Evolutionary conservation across 441 rosid genomes (phyloP), one percentile per base, ranked within the genome.

Genomic region (Raphanus hybrid): DNA sequence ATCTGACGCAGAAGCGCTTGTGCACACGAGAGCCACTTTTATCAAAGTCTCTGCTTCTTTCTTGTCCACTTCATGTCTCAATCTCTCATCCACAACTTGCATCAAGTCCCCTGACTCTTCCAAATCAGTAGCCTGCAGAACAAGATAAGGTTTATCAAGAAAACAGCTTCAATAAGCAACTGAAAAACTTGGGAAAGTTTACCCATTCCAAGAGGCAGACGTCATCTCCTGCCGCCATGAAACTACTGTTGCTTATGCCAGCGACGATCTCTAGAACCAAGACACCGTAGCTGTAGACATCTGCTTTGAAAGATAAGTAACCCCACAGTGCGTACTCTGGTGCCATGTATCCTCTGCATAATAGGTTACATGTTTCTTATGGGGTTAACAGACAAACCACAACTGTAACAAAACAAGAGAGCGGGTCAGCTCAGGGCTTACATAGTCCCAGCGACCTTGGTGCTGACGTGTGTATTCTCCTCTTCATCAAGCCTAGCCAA

Each of bases 291-390:
- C 94, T 90, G 64, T 90, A 90, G 7, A 90, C 91, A 82, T 90
- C 92, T 55, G 87, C 94, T 81, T 88, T 90, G 83, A 81, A 74
- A 59, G 86, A 81, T 72, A 90, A 74, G 80, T 88, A 76, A 35
- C 94, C 94, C 87, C 92, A 83, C 45, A 90, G 64, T 37, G 92
- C 94, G 29, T 90, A 90, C 71, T 90, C 94, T 1, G 94, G 94
- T 52, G 94, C 94, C 92, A 90, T 87, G 34, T 90, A 90, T 76
- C 94, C 94, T 79, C 94, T 90, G 85, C 81, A 84, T 2, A 50
- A 84, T 6, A 52, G 34, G 63, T 74, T 68, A 78, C 11, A 71
- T 71, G 66, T 39, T 39, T 64, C 58, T 26, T 73, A 5, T 63
- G 41, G 67, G 41, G 67, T 79, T 74, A 64, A 37, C 65, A 75